Conservation (phyloP, 1,139 yeast species). For the Yueomyces sp. region DNA sequence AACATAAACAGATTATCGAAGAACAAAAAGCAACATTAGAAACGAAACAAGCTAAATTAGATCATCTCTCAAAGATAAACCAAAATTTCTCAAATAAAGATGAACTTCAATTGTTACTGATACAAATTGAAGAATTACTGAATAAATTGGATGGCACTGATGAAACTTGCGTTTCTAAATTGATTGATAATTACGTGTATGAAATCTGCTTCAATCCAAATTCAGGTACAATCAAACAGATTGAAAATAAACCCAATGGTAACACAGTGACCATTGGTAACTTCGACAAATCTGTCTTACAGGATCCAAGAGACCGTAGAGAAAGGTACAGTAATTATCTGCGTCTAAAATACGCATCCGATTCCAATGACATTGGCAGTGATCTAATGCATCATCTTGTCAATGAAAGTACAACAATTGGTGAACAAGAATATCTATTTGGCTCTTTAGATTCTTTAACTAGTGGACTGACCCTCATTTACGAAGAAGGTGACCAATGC, state of each 20-base stretch:
- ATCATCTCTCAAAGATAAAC: constrained; percentile 6
- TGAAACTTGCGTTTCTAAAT: constrained; percentile 1
- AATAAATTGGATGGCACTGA: constrained; percentile 3
- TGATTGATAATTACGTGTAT: constrained; percentile 15
- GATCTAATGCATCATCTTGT: constrained; percentile 16
- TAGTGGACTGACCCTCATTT: constrained; percentile 32
- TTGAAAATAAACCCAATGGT: constrained; percentile 12
- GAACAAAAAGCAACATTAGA: constrained; percentile 4
- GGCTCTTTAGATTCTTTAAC: constrained; percentile 20
- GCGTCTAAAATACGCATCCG: constrained; percentile 7
- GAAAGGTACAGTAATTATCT: constrained; percentile 12
- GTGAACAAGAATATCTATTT: constrained; percentile 16
- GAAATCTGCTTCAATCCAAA: constrained; percentile 14
- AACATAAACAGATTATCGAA: constrained; percentile 15
- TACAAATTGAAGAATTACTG: constrained; percentile 6
- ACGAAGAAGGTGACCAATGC: constrained; percentile 63
- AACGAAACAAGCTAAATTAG: constrained; percentile 1
- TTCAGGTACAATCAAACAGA: constrained; percentile 11
- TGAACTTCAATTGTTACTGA: constrained; percentile 1
- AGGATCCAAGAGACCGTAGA: constrained; percentile 7
- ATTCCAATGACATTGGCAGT: constrained; percentile 6
- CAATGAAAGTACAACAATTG: constrained; percentile 14
- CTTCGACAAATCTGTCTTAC: constrained; percentile 7
- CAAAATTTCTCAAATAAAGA: constrained; percentile 1
- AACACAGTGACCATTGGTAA: constrained; percentile 15